Evolutionary conservation across 257 asterid genomes (phyloP), one percentile per base, ranked within the genome.

Genomic region (Salvia rosmarinus): DNA sequence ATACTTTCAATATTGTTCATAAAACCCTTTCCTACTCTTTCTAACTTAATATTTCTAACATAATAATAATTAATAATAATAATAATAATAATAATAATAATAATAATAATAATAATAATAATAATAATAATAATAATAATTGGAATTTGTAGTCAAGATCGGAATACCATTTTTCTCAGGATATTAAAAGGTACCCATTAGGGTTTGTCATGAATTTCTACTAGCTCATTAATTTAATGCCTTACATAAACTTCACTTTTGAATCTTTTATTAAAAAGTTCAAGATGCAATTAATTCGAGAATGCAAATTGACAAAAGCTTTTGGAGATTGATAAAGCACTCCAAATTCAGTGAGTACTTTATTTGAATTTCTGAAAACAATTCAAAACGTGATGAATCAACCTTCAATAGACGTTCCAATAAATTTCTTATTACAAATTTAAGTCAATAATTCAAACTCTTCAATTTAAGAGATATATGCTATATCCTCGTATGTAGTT

Each of bases 201-300:
- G 68, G 55, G 69, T 59, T 21, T 64, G 69, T 43, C 17, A 16
- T 61, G 50, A 42, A 11, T 42, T 64, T 42, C 69, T 20, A 17
- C 14, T 64, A 64, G 69, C 55, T 42, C 11, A 63, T 63, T 7
- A 61, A 17, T 25, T 25, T 25, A 42, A 10, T 32, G 25, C 46
- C 23, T 13, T 14, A 2, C 17, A 30, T 32, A 16, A 61, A 35
- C 16, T 19, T 9, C 6, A 17, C 49, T 35, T 61, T 0, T 17
- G 7, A 0, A 4, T 17, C 5, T 57, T 9, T 20, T 61, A 50
- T 34, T n/a, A 60, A 61, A 35, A 16, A 32, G 23, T 30, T 32
- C 17, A 25, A 56, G 10, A 56, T 25, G 62, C 40, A 28, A 12
- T 57, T 57, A 51, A 51, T 51, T 19, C 2, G 4, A 19, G 58